Evolutionary conservation across 345 rosid genomes (phyloP), one percentile per base, ranked within the genome.

Genomic region (Limnanthes douglasii): DNA sequence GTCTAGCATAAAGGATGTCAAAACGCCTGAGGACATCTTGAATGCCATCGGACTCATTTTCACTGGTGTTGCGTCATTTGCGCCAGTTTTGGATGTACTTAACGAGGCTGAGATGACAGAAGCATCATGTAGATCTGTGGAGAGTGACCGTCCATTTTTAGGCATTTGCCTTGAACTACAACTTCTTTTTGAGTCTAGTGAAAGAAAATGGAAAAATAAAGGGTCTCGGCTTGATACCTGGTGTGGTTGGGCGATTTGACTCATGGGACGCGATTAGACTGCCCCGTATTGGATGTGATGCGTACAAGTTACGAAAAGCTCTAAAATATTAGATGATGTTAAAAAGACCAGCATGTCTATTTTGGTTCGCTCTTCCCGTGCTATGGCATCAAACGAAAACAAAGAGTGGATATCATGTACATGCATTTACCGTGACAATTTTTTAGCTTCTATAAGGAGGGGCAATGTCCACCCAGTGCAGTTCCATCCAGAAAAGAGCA

Each of bases 81-180:
- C n/a, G n/a, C n/a, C n/a, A n/a, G n/a, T n/a, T n/a, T n/a, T n/a
- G n/a, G n/a, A n/a, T n/a, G n/a, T n/a, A n/a, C n/a, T n/a, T n/a
- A n/a, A n/a, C n/a, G n/a, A n/a, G n/a, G n/a, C n/a, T n/a, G n/a
- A n/a, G 65, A 80, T 80, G 94, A 80, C 58, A 1, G 96, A 90
- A 56, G 94, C 96, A 24, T 62, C 85, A 38, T 49, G 77, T 51
- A 39, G 53, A 11, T 85, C 85, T 57, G 75, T 81, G 46, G 65
- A 80, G 61, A 67, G 67, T 6, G 96, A 81, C 54, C 93, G 90
- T 37, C 99, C 94, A 1, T 92, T 92, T 60, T 60, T 92, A 50
- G 96, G 99, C 54, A 92, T 92, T 37, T 85, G 99, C 59, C 92
- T 92, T 42, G 99, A 96, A 5, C 73, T 92, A 57, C 96, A 85